Evolutionary conservation across 768 basidiomycete species (phyloP).

Genomic region (Lentinula raphanica): DNA sequence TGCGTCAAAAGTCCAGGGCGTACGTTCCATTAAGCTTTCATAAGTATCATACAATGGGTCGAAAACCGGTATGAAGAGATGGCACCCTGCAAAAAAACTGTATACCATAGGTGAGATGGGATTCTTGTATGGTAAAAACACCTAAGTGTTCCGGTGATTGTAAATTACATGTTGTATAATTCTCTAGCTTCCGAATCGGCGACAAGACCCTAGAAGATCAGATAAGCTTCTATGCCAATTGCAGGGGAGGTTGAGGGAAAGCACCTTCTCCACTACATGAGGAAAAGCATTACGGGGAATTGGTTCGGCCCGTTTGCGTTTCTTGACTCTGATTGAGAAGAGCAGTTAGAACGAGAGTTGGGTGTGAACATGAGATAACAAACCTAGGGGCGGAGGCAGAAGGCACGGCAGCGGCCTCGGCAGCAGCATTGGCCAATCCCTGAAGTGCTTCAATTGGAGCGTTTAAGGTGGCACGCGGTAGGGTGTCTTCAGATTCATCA

Average conservation of each 20-base stretch:
- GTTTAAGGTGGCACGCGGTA: constrained; percentile 78
- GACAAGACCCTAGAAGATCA: constrained; percentile 65
- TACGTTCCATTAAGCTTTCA: constrained; percentile 86
- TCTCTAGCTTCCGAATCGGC: constrained; percentile 82
- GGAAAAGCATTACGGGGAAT: constrained; percentile 84
- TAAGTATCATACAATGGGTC: constrained; percentile 91
- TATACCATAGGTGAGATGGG: constrained; percentile 20
- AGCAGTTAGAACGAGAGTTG: constrained; percentile 4
- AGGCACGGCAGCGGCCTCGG: constrained; percentile 82
- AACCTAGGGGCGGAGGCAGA: constrained; percentile 62
- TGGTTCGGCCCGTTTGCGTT: constrained; percentile 79
- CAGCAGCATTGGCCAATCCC: constrained; percentile 91
- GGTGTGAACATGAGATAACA: constrained; percentile 2
- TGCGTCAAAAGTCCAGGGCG: constrained; percentile 94
- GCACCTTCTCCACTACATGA: constrained; percentile 82
- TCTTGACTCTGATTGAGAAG: constrained; percentile 55
- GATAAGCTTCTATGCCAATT: background rate
- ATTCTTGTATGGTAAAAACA: constrained; percentile 25
- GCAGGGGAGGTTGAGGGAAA: constrained; percentile 7
- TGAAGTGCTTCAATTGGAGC: constrained; percentile 94
- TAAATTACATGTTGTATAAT: constrained; percentile 80
- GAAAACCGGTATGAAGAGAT: constrained; percentile 94
- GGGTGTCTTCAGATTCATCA: constrained; percentile 86
- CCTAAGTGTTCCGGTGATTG: constrained; percentile 22
- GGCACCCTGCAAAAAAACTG: constrained; percentile 94